Evolutionary conservation across 2,329 filamentous ascomycete species (phyloP).

Genomic region (Kalaharituber pfeilii): DNA sequence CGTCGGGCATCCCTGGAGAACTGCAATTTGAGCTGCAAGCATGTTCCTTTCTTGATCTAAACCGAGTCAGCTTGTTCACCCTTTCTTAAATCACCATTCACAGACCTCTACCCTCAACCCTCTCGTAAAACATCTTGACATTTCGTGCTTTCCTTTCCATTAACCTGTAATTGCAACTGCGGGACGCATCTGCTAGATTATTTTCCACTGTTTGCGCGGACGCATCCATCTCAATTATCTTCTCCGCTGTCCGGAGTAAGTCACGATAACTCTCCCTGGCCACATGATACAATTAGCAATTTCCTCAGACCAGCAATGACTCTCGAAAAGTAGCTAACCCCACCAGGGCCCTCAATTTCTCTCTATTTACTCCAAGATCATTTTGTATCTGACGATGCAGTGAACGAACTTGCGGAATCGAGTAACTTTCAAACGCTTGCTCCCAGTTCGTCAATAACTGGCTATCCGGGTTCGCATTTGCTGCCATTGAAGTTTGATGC

Average conservation of each 20-base stretch:
- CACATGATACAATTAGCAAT: conserved; percentile 3
- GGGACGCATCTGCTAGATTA: conserved; percentile 39
- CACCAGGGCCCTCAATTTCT: conserved; percentile 48
- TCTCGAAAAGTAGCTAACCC: too few relatives aligned
- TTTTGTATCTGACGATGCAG: conserved; percentile 47
- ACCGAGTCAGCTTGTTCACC: conserved; percentile 3
- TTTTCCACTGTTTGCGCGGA: conserved; percentile 41
- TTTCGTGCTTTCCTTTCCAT: conserved; percentile 37
- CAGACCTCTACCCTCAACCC: conserved; percentile 19
- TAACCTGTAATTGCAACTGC: conserved; percentile 41
- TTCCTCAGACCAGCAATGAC: conserved; percentile 3
- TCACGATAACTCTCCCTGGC: conserved; percentile 45
- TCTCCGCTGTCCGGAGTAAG: conserved; percentile 47
- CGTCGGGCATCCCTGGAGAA: conserved; percentile 39
- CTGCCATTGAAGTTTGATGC: too few relatives aligned
- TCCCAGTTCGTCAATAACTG: conserved; percentile 43
- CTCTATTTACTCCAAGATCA: conserved; percentile 45
- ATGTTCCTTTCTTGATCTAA: conserved; percentile 31
- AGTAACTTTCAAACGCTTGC: conserved; percentile 46
- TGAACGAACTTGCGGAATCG: conserved; percentile 43
- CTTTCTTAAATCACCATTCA: conserved; percentile 11
- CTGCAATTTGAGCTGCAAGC: conserved; percentile 39
- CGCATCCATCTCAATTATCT: conserved; percentile 45
- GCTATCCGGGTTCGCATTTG: conserved; percentile 40
- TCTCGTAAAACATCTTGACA: conserved; percentile 21